Percentiles rank a stretch among this genome's conserved stretches.
Conservation (phyloP, 1,284 basidiomycete species). For the Tylopilus orsonianus region DNA sequence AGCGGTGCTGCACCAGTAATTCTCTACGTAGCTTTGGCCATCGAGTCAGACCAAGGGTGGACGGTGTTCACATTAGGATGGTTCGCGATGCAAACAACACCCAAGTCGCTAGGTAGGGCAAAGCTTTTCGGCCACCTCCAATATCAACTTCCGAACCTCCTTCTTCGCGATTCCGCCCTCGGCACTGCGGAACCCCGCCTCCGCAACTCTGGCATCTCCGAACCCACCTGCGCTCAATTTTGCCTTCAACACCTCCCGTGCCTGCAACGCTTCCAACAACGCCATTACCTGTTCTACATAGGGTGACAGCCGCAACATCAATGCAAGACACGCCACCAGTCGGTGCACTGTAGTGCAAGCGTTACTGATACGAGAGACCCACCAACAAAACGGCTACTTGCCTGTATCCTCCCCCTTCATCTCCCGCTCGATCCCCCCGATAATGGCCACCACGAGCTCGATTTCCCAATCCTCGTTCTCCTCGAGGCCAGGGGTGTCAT, state of each 20-base stretch:
- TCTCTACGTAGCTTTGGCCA: too few relatives aligned
- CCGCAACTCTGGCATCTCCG: slow-evolving; percentile 51
- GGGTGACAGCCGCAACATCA: slow-evolving; percentile 70
- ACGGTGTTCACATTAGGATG: too few relatives aligned
- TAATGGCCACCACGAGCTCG: slow-evolving; percentile 75
- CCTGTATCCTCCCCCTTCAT: slow-evolving; percentile 74
- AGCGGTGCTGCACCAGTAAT: too few relatives aligned
- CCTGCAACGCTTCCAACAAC: slow-evolving; percentile 72
- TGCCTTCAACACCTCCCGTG: slow-evolving; percentile 48
- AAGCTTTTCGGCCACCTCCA: slow-evolving; percentile 60
- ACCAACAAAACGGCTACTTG: slow-evolving; percentile 41
- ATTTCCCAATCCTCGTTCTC: slow-evolving; percentile 80
- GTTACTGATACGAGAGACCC: background rate
- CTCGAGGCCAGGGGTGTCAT: slow-evolving; percentile 37
- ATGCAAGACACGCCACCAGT: slow-evolving; percentile 71
- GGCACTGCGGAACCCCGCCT: slow-evolving; percentile 54
- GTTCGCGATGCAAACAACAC: too few relatives aligned
- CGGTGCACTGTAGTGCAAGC: slow-evolving; percentile 61
- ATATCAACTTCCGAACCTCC: slow-evolving; percentile 58
- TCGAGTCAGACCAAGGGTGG: too few relatives aligned
- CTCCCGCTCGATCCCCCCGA: slow-evolving; percentile 75
- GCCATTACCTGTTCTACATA: slow-evolving; percentile 54
- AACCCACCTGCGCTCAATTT: slow-evolving; percentile 54
- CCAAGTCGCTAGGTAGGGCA: slow-evolving; percentile 35
- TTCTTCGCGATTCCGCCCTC: slow-evolving; percentile 58